These are phyloP conservation scores for Talaromyces rugulosus DNA, from an alignment of 2,329 filamentous ascomycete genomes.

Conservation along the genomic window DNA sequence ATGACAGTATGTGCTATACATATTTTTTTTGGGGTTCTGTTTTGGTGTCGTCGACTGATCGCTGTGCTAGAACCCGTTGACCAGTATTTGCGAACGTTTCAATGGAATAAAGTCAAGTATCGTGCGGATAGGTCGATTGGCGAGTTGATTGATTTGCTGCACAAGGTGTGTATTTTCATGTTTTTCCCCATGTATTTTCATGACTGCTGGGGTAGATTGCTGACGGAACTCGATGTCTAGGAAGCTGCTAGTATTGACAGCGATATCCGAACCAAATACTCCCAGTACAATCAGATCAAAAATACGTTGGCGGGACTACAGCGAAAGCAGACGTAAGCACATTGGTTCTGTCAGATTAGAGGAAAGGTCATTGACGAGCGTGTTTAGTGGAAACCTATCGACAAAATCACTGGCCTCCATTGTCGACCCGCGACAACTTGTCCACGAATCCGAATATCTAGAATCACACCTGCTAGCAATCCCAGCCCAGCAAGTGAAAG, in stretches of 20 bases:
- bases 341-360: neutral
- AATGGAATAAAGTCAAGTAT: constrained; percentile 98
- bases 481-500: constrained; percentile 72
- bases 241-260: constrained; percentile 90
- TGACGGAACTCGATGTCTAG: constrained; percentile 38
- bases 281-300: constrained; percentile 89
- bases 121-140: constrained; percentile 83
- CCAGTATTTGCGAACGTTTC: constrained; percentile 81
- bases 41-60: neutral
- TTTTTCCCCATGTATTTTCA: neutral
- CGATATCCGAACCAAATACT: constrained; percentile 91
- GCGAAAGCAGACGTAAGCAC: constrained; percentile 75
- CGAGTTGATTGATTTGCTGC: constrained; percentile 80
- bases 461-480: constrained; percentile 93
- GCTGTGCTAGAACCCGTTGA: constrained; percentile 78
- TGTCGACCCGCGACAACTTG: constrained; percentile 72
- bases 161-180: constrained; percentile 59
- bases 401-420: constrained; percentile 91
- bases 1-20: constrained; percentile 72
- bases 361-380: neutral
- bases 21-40: neutral
- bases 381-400: constrained; percentile 74
- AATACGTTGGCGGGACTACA: constrained; percentile 76
- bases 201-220: neutral
- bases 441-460: constrained; percentile 92